phyloP scores from a whole-genome alignment of 1,284 basidiomycete species.

The Flammula alnicola region DNA sequence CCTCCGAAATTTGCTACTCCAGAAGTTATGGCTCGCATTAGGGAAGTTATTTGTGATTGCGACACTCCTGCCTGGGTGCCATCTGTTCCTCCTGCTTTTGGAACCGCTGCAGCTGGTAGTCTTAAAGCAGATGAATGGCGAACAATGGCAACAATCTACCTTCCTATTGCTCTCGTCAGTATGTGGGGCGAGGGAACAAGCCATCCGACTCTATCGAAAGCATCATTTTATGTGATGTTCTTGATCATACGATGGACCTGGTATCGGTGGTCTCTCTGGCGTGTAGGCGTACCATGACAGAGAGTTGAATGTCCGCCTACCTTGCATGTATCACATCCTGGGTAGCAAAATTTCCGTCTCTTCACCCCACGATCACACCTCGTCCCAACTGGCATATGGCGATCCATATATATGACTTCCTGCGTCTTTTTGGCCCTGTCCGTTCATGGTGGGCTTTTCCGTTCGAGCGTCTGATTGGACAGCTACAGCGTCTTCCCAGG shows the following conservation, averaged over 20 bases:
- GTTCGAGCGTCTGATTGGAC: slow-evolving; percentile 38
- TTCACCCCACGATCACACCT: slow-evolving; percentile 6
- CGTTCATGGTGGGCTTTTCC: slow-evolving; percentile 41
- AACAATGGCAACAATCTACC: slow-evolving; percentile 30
- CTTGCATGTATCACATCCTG: slow-evolving; percentile 2
- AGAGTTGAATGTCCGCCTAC: slow-evolving; percentile 4
- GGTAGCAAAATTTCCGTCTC: slow-evolving; percentile 3
- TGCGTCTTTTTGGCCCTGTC: slow-evolving; percentile 38
- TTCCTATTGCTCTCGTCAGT: slow-evolving; percentile 35
- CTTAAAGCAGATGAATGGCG: slow-evolving; percentile 44
- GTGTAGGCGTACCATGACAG: slow-evolving; percentile 13
- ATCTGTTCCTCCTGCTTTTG: slow-evolving; percentile 36
- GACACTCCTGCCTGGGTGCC: slow-evolving; percentile 35
- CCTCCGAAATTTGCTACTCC: slow-evolving; percentile 4
- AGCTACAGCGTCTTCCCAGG: slow-evolving; percentile 29
- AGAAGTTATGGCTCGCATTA: slow-evolving; percentile 22
- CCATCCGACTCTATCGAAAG: not conserved
- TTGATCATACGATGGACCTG: slow-evolving; percentile 19
- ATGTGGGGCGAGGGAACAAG: slow-evolving; percentile 15
- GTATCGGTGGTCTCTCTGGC: slow-evolving; percentile 15
- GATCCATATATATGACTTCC: slow-evolving; percentile 38
- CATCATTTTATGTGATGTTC: not conserved
- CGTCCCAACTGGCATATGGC: slow-evolving; percentile 10
- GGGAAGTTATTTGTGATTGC: slow-evolving; percentile 30
- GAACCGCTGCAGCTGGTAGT: slow-evolving; percentile 33